Evolutionary conservation across 2,329 filamentous ascomycete genomes (phyloP).

Genomic region (Sporothrix curviconia): DNA sequence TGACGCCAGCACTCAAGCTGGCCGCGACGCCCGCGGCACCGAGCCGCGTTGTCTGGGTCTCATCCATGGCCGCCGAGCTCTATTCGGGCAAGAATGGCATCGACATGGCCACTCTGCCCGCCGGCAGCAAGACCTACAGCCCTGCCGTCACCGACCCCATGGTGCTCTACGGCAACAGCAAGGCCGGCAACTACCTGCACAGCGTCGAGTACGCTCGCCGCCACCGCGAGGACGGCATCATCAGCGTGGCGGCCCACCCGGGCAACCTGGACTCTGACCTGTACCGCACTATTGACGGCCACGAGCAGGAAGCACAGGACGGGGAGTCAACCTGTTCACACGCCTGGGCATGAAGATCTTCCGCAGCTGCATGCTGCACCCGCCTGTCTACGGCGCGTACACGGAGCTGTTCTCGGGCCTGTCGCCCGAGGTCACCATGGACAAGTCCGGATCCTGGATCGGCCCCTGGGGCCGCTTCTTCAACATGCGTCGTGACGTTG

Average conservation of each 20-base stretch:
- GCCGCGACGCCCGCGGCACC: slow-evolving; percentile 15
- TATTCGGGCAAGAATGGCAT: slow-evolving; percentile 16
- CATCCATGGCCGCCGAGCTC: slow-evolving; percentile 16
- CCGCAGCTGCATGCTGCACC: slow-evolving; percentile 16
- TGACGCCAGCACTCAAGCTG: slow-evolving; percentile 20
- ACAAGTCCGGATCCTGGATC: slow-evolving; percentile 25
- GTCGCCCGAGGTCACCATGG: slow-evolving; percentile 29
- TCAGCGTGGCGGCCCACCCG: slow-evolving; percentile 24
- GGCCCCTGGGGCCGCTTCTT: slow-evolving; percentile 34
- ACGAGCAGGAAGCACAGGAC: neutral
- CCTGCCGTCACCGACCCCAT: neutral
- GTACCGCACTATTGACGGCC: slow-evolving; percentile 13
- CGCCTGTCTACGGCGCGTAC: slow-evolving; percentile 29
- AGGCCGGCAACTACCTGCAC: slow-evolving; percentile 22
- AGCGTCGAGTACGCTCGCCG: slow-evolving; percentile 22
- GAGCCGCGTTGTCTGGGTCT: slow-evolving; percentile 24
- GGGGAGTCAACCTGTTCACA: neutral
- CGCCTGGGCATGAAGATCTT: slow-evolving; percentile 1
- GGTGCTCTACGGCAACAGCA: slow-evolving; percentile 22
- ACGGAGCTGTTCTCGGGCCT: slow-evolving; percentile 34
- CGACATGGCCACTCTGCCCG: slow-evolving; percentile 17
- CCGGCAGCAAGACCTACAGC: slow-evolving; percentile 19
- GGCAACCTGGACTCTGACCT: slow-evolving; percentile 25
- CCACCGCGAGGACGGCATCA: slow-evolving; percentile 21
- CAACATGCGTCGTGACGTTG: slow-evolving; percentile 26